Percentiles rank a stretch among this genome's conserved stretches.
phyloP scores from a whole-genome alignment of 768 basidiomycete species.

The Flagelloscypha sp. region DNA sequence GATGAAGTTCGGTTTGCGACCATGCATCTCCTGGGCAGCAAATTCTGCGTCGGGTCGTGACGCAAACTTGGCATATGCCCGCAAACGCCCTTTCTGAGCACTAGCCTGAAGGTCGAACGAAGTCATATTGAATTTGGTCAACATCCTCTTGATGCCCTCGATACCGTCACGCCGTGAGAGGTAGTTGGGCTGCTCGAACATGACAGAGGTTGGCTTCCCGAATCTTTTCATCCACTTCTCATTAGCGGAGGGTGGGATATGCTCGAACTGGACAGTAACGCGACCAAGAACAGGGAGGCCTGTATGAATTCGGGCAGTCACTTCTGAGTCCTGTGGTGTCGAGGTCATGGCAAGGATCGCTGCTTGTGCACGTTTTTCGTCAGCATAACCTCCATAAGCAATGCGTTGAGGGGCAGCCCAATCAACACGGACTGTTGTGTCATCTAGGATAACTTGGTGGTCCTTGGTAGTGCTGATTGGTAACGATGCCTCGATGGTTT shows the following conservation, averaged over 20 bases:
- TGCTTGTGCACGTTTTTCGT: conserved; percentile 35
- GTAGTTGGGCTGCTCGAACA: conserved; percentile 46
- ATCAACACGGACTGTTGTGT: conserved; percentile 47
- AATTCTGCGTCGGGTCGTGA: conserved; percentile 42
- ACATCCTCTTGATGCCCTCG: conserved; percentile 22
- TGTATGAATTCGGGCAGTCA: conserved; percentile 43
- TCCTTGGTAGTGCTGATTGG: conserved; percentile 29
- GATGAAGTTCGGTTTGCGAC: conserved; percentile 33
- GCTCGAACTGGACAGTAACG: conserved; percentile 52
- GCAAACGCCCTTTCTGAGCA: conserved; percentile 41
- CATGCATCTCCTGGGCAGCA: conserved; percentile 41
- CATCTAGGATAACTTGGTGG: conserved; percentile 34
- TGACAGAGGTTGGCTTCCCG: conserved; percentile 38
- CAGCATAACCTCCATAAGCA: conserved; percentile 59
- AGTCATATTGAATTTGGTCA: conserved; percentile 19
- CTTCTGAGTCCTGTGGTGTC: conserved; percentile 28
- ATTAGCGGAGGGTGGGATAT: conserved; percentile 39
- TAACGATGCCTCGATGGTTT: conserved; percentile 35
- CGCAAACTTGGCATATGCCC: conserved; percentile 49
- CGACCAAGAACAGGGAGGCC: conserved; percentile 51
- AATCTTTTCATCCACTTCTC: conserved; percentile 37
- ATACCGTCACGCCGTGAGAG: conserved; percentile 25
- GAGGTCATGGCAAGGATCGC: conserved; percentile 38
- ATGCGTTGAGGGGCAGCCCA: conserved; percentile 51
- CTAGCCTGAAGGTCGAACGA: no score